These are phyloP conservation scores for Cylindrotheca closterium DNA, from an alignment of 108 stramenopile genomes.

Conservation along the genomic window DNA sequence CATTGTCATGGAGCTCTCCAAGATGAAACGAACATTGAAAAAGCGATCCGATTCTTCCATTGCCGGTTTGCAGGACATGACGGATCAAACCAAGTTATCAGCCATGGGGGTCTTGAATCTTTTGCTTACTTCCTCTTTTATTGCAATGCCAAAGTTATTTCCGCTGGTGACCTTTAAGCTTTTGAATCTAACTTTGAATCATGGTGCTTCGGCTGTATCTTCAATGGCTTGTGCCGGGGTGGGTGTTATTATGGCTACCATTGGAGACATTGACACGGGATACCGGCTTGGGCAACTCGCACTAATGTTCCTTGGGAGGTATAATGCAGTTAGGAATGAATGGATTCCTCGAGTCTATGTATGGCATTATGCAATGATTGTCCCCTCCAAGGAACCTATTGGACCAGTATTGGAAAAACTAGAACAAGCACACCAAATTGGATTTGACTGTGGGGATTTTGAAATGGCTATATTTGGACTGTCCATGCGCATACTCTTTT, in stretches of 20 bases:
- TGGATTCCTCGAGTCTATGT: no score
- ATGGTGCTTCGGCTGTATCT: constrained; percentile 35
- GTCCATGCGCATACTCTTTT: no score
- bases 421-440: no score
- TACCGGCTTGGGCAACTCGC: no score
- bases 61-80: constrained; percentile 14
- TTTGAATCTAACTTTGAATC: constrained; percentile 38
- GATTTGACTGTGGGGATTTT: no score
- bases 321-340: no score
- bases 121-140: constrained; percentile 11
- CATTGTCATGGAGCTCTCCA: neutral
- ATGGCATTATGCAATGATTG: no score
- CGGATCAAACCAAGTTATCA: constrained; percentile 17
- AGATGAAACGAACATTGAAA: constrained; percentile 12
- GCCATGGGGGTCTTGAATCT: constrained; percentile 29
- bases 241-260: constrained; percentile 37
- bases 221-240: constrained; percentile 44
- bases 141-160: constrained; percentile 15
- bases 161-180: constrained; percentile 30
- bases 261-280: no score
- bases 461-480: no score
- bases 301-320: no score
- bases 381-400: no score
- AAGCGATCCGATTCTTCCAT: constrained; percentile 10
- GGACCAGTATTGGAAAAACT: no score